phyloP scores from a whole-genome alignment of 2,329 filamentous ascomycete species.

The Scopulariopsis brevicaulis region DNA sequence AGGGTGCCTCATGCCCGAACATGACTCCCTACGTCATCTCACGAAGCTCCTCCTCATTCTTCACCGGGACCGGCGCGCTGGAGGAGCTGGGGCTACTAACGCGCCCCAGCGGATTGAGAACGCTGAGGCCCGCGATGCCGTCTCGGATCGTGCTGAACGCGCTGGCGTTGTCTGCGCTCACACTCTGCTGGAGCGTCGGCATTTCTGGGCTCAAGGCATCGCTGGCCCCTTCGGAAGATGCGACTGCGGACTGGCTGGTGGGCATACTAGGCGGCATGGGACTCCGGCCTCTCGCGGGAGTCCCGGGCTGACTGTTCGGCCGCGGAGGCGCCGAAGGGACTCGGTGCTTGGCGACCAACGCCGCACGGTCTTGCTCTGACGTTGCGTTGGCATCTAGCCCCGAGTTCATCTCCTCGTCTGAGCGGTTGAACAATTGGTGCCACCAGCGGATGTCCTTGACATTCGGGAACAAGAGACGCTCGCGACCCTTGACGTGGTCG shows the following conservation, averaged over 20 bases:
- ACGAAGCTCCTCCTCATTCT: conserved; percentile 28
- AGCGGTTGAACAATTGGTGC: conserved; percentile 75
- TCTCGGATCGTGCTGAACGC: conserved; percentile 34
- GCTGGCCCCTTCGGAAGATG: conserved; percentile 47
- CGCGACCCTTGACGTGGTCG: conserved; percentile 67
- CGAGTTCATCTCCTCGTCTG: conserved; percentile 88
- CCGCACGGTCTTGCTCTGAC: conserved; percentile 27
- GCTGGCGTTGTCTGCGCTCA: conserved; percentile 30
- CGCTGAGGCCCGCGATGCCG: conserved; percentile 32
- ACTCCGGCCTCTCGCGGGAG: conserved; percentile 14
- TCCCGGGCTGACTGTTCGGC: conserved; percentile 14
- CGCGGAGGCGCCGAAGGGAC: conserved; percentile 14
- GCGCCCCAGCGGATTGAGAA: conserved; percentile 30
- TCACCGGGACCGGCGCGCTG: conserved; percentile 8
- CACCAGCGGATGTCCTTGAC: conserved; percentile 83
- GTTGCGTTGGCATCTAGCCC: conserved; percentile 40
- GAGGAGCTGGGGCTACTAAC: conserved; percentile 8
- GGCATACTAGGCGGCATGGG: conserved; percentile 24
- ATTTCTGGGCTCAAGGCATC: conserved; percentile 31
- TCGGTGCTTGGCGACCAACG: conserved; percentile 22
- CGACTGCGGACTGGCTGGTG: conserved; percentile 40
- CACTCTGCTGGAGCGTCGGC: conserved; percentile 28
- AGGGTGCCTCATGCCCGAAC: conserved; percentile 19
- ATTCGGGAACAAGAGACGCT: conserved; percentile 73
- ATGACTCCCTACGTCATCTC: conserved; percentile 35